Conservation (phyloP, 176 grass and related monocot species). For the Olyra latifolia region DNA sequence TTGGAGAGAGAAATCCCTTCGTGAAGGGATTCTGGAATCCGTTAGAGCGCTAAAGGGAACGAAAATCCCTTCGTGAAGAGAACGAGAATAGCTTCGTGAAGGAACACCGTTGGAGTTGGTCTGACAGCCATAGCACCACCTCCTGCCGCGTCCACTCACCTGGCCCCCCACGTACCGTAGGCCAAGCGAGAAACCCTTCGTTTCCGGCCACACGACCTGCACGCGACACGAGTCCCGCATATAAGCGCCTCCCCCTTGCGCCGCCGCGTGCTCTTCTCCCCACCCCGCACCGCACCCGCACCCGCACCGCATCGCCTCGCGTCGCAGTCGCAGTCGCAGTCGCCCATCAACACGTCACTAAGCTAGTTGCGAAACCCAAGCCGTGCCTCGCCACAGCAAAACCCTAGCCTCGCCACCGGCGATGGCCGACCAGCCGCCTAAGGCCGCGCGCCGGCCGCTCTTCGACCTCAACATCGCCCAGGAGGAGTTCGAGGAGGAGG, state of each 20-base stretch:
- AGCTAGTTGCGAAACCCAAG: not conserved
- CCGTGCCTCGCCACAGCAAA: not conserved
- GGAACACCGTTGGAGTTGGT: too few relatives aligned
- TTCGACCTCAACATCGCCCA: conserved; percentile 62
- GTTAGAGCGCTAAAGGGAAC: too few relatives aligned
- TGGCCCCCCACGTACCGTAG: not conserved
- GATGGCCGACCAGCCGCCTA: conserved; percentile 23
- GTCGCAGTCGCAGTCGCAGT: not conserved
- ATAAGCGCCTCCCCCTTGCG: not conserved
- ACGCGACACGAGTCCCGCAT: not conserved
- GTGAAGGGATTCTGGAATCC: too few relatives aligned
- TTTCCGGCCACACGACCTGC: conserved; percentile 19
- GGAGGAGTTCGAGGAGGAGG: conserved; percentile 34
- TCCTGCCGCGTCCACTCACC: not conserved
- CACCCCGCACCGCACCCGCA: too few relatives aligned
- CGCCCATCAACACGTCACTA: not conserved
- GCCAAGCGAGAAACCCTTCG: not conserved
- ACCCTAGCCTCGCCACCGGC: conserved; percentile 47
- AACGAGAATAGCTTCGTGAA: too few relatives aligned
- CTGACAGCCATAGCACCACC: not conserved
- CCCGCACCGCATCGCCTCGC: too few relatives aligned
- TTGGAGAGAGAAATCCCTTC: too few relatives aligned
- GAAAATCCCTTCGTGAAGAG: too few relatives aligned
- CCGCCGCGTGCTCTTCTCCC: conserved; percentile 1
- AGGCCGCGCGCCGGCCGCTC: conserved; percentile 23